Evolutionary conservation across 495 filamentous ascomycete species (phyloP), one percentile per base, ranked within the genome.

Genomic region (Aspergillus heteromorphus): DNA sequence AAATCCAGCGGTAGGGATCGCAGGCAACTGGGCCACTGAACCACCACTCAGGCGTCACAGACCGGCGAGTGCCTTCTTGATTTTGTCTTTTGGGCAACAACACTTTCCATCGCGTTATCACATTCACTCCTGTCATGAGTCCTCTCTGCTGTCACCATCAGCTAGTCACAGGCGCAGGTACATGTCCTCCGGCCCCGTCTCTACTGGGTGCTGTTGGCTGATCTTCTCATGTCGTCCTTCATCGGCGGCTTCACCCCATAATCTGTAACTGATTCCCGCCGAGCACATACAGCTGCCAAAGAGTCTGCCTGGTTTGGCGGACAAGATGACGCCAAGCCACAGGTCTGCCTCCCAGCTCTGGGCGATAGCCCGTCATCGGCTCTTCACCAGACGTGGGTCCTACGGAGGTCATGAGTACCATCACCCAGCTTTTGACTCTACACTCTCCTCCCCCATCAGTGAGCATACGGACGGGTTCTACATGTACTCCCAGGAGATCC

Each of bases 401-500:
- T 51, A 49, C 13, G 34, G 47, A 55, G 36, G 48, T 9, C 40
- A 30, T 30, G 13, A 36, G 29, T 48, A 13, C 25, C 10, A 57
- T 10, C 21, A 18, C 16, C 14, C 41, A 8, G 7, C 40, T 23
- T 49, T 41, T 29, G 16, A 21, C n/a, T 49, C 51, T 21, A 17
- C 45, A 1, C 40, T 56, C 3, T 38, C 58, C 10, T 36, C 47
- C 30, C 19, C 29, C 1, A 34, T 52, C 8, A 54, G 57, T 5
- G 60, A 60, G 2, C 49, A 62, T 17, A 45, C 29, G 9, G 59
- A 66, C 16, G 64, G 59, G 1, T 62, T 65, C 20, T 65, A 60
- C 48, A 60, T 52, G 40, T 71, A 69, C 47, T 67, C 63, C 2
- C 60, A 65, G 36, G 43, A 56, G 2, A 11, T 65, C 0, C 38